These are phyloP conservation scores for Hysterium pulicare DNA, from an alignment of 2,329 filamentous ascomycete genomes.

Conservation along the genomic window DNA sequence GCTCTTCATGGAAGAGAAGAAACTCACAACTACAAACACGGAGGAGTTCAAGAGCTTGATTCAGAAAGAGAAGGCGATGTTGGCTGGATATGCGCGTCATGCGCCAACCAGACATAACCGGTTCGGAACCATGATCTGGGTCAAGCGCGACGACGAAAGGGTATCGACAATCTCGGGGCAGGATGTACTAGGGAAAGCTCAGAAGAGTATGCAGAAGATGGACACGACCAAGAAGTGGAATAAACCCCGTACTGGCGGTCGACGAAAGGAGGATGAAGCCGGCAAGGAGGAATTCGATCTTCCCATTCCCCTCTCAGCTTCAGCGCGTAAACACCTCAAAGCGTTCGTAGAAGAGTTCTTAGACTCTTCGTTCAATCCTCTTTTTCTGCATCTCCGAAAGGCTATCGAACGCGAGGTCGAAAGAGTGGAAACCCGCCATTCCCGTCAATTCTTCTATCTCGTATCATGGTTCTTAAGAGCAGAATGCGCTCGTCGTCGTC, in stretches of 20 bases:
- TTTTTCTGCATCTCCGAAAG: conserved; percentile 78
- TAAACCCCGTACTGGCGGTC: conserved; percentile 61
- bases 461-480: conserved; percentile 90
- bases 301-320: conserved; percentile 64
- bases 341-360: conserved; percentile 89
- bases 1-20: conserved; percentile 77
- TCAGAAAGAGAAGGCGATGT: conserved; percentile 79
- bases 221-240: conserved; percentile 88
- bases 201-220: conserved; percentile 78
- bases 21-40: conserved; percentile 65
- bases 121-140: conserved; percentile 97
- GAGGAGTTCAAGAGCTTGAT: conserved; percentile 73
- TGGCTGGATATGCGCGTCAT: conserved; percentile 70
- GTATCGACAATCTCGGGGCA: conserved; percentile 86
- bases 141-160: conserved; percentile 81
- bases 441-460: conserved; percentile 86
- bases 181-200: conserved; percentile 70
- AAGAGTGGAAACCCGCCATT: conserved; percentile 72
- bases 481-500: conserved; percentile 67
- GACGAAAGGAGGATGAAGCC: conserved; percentile 39
- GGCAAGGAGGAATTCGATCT: conserved; percentile 66
- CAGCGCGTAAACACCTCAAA: conserved; percentile 73
- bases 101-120: conserved; percentile 86
- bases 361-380: conserved; percentile 90
- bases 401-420: conserved; percentile 87